phyloP scores from a whole-genome alignment of 1,284 basidiomycete genomes.

The Chalciporus sp. region DNA sequence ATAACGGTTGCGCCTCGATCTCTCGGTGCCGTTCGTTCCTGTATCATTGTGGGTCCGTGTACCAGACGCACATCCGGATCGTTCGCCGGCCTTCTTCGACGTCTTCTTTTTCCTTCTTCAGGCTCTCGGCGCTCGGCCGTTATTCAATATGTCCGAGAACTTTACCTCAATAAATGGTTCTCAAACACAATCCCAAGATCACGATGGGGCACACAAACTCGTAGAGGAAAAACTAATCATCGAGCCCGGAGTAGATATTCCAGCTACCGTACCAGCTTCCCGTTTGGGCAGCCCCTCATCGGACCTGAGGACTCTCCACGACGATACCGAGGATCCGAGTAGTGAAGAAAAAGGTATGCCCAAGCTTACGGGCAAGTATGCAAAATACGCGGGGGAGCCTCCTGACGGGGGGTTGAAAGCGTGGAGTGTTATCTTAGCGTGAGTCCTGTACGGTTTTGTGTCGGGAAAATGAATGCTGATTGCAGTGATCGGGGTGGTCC shows the following conservation, averaged over 20 bases:
- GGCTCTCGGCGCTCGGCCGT: background rate
- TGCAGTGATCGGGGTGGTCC: background rate
- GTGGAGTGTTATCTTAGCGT: conserved; percentile 54
- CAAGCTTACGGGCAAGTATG: conserved; percentile 10
- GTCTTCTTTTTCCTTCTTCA: background rate
- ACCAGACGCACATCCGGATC: background rate
- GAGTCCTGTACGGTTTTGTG: conserved; percentile 12
- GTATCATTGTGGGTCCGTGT: too few relatives aligned
- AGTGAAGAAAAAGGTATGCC: conserved; percentile 13
- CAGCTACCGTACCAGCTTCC: background rate
- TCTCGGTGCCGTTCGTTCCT: background rate
- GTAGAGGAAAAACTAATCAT: background rate
- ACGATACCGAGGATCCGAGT: background rate
- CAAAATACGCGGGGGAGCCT: conserved; percentile 27
- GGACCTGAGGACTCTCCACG: conserved; percentile 11
- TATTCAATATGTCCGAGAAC: background rate
- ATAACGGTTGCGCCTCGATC: background rate
- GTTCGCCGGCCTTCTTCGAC: background rate
- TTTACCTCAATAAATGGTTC: conserved; percentile 3
- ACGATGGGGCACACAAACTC: background rate
- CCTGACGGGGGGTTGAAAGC: conserved; percentile 57
- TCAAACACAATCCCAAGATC: background rate
- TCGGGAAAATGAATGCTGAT: conserved; percentile 6
- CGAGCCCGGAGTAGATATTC: background rate
- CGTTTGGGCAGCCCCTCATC: background rate